Percentiles rank a stretch among this genome's conserved stretches.
Evolutionary conservation across 2,329 filamentous ascomycete species (phyloP).

Genomic region (Volutella citrinella): DNA sequence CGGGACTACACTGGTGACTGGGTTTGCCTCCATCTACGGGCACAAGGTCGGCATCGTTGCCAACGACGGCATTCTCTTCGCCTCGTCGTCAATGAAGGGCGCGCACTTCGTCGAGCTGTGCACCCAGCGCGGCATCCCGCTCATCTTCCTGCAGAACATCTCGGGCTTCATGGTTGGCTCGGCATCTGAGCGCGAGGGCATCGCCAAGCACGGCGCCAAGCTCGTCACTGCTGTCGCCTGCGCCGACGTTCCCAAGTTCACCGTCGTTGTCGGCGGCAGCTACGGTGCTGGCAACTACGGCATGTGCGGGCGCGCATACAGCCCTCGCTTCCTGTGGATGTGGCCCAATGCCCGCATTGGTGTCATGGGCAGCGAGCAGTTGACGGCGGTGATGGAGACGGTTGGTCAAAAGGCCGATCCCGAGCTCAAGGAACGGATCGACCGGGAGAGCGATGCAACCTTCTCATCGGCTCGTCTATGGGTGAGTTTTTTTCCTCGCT

Average conservation of each 20-base stretch:
- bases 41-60: slow-evolving; percentile 90
- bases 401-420: slow-evolving; percentile 83
- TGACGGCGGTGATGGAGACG: slow-evolving; percentile 90
- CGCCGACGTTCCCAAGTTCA: slow-evolving; percentile 93
- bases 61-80: slow-evolving; percentile 95
- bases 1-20: slow-evolving; percentile 84
- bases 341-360: slow-evolving; percentile 97
- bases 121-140: slow-evolving; percentile 80
- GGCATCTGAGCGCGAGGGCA: slow-evolving; percentile 88
- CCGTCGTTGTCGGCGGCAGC: slow-evolving; percentile 88
- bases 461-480: slow-evolving; percentile 88
- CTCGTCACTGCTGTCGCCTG: slow-evolving; percentile 93
- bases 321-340: slow-evolving; percentile 89
- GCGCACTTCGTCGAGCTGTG: slow-evolving; percentile 97
- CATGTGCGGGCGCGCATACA: slow-evolving; percentile 95
- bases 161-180: slow-evolving; percentile 97
- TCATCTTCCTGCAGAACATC: slow-evolving; percentile 96
- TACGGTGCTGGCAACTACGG: slow-evolving; percentile 97
- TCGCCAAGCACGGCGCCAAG: slow-evolving; percentile 97
- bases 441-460: slow-evolving; percentile 82
- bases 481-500: slow-evolving; percentile 60
- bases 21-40: slow-evolving; percentile 86
- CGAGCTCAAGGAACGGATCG: slow-evolving; percentile 78
- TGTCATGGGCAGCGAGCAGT: slow-evolving; percentile 93
- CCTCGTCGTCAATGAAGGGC: slow-evolving; percentile 83